Evolutionary conservation across 345 rosid genomes (phyloP).

Genomic region (Cardiospermum halicacabum): DNA sequence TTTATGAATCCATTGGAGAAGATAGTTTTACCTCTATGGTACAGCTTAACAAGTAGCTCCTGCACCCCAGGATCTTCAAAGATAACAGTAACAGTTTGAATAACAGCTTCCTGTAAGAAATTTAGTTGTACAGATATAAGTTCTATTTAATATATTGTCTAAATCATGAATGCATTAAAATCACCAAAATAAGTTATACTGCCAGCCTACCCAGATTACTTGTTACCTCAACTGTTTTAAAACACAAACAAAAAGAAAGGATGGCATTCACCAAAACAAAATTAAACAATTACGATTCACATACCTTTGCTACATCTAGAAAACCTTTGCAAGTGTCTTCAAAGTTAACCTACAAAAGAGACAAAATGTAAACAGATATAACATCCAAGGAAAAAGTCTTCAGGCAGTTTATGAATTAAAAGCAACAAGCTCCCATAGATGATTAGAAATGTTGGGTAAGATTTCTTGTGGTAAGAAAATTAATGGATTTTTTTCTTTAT

Average conservation of each 20-base stretch:
- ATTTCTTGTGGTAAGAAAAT: no score
- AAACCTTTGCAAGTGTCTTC: conserved; percentile 99
- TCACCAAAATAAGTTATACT: neutral
- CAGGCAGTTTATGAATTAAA: neutral
- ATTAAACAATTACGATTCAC: conserved; percentile 7
- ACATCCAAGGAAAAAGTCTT: conserved; percentile 8
- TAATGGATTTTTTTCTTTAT: no score
- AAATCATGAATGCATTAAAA: conserved; percentile 5
- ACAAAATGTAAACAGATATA: conserved; percentile 8
- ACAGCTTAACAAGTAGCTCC: conserved; percentile 87
- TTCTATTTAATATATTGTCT: neutral
- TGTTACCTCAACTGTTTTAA: neutral
- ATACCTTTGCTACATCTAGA: conserved; percentile 93
- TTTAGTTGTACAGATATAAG: conserved; percentile 3
- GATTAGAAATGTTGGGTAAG: neutral
- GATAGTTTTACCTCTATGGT: conserved; percentile 64
- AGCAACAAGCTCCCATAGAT: neutral
- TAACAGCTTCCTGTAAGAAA: conserved; percentile 82
- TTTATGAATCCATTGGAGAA: neutral
- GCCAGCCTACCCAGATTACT: neutral
- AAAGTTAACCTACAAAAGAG: conserved; percentile 67
- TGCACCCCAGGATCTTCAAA: conserved; percentile 99
- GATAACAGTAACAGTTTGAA: conserved; percentile 80
- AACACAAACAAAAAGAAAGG: neutral
- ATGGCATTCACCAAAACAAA: neutral